phyloP scores from a whole-genome alignment of 176 grass and related monocot species.

The Calamus simplicifolius region DNA sequence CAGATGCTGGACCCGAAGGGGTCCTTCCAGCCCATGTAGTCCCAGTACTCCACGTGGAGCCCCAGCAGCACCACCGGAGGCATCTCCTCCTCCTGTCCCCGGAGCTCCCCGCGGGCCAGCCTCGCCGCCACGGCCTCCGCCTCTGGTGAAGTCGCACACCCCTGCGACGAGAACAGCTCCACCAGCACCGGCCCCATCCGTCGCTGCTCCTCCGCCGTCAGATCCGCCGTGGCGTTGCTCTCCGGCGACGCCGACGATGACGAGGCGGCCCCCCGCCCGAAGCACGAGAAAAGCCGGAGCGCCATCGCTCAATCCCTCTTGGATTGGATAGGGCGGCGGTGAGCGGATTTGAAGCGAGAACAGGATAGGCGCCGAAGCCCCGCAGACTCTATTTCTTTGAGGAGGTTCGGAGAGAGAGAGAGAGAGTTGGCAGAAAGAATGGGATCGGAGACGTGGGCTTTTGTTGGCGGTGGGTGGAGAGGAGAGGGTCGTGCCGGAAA shows the following conservation, averaged over 20 bases:
- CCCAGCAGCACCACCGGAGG: slow-evolving; percentile 47
- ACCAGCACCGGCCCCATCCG: slow-evolving; percentile 59
- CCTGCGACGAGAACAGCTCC: slow-evolving; percentile 94
- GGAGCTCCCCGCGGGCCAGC: slow-evolving; percentile 25
- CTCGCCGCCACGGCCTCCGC: slow-evolving; percentile 62
- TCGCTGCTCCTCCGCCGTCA: slow-evolving; percentile 36
- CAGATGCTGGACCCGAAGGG: slow-evolving; percentile 75
- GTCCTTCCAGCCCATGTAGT: slow-evolving; percentile 88
- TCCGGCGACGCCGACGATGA: neutral
- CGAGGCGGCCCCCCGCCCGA: slow-evolving; percentile 30
- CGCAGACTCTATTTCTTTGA: too few relatives aligned
- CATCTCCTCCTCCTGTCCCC: neutral
- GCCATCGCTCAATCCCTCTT: slow-evolving; percentile 34
- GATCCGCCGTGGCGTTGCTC: slow-evolving; percentile 29
- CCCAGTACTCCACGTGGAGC: slow-evolving; percentile 98
- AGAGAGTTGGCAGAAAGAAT: neutral
- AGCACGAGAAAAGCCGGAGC: slow-evolving; percentile 57
- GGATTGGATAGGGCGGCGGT: too few relatives aligned
- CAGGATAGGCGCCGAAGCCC: neutral
- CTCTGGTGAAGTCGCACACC: slow-evolving; percentile 56
- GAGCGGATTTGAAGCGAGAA: too few relatives aligned
- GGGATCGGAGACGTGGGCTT: slow-evolving; percentile 9
- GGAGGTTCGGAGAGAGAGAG: neutral
- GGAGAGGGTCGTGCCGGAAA: slow-evolving; percentile 40
- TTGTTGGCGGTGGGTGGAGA: slow-evolving; percentile 1